Percentiles rank a stretch among this genome's conserved stretches.
phyloP scores from a whole-genome alignment of 2,329 filamentous ascomycete genomes.

The Ophiostoma ips region DNA sequence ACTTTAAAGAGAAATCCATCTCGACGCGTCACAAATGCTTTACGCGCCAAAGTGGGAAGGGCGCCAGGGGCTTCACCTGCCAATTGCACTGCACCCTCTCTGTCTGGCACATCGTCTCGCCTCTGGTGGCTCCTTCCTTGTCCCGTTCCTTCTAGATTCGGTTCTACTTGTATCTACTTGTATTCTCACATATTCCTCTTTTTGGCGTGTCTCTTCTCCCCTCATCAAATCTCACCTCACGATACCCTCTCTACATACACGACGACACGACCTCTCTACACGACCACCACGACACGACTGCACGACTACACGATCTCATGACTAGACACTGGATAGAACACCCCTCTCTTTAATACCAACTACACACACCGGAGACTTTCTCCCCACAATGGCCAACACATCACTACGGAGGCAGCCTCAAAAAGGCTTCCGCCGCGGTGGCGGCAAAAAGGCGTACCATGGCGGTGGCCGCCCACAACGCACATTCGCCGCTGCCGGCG shows the following conservation, averaged over 20 bases:
- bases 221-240: background rate
- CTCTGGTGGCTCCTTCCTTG: background rate
- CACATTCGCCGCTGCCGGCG: slow-evolving; percentile 65
- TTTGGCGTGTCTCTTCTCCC: background rate
- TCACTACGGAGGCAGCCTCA: slow-evolving; percentile 41
- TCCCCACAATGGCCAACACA: slow-evolving; percentile 41
- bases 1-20: background rate
- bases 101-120: background rate
- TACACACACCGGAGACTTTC: background rate
- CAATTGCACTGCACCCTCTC: background rate
- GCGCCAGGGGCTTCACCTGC: background rate
- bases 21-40: slow-evolving; percentile 10
- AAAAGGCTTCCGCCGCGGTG: slow-evolving; percentile 51
- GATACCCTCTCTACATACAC: background rate
- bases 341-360: background rate
- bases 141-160: background rate
- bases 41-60: slow-evolving; percentile 7
- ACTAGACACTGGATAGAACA: background rate
- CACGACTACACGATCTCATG: background rate
- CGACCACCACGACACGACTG: slow-evolving; percentile 3
- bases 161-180: background rate
- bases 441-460: slow-evolving; percentile 57
- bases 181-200: background rate
- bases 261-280: too few relatives aligned
- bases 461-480: slow-evolving; percentile 45